Percentiles rank a stretch among this genome's conserved stretches.
Conservation (phyloP, 768 basidiomycete genomes). For the Naganishia randhawae region DNA sequence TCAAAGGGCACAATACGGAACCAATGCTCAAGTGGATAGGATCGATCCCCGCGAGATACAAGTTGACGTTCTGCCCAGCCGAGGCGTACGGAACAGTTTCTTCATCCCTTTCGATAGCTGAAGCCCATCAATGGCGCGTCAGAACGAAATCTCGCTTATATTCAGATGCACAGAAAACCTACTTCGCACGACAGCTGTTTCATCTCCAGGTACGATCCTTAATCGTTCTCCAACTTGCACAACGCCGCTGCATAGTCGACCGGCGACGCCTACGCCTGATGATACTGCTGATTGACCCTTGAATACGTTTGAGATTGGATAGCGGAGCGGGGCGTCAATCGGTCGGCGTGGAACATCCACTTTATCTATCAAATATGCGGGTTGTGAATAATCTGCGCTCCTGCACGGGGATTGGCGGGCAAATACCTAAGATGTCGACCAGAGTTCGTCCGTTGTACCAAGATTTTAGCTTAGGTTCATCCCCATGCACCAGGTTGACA, state of each 20-base stretch:
- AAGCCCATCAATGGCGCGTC: not conserved
- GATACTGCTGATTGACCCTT: constrained; percentile 73
- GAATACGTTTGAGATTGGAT: constrained; percentile 94
- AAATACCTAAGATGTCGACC: constrained; percentile 72
- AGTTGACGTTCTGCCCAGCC: constrained; percentile 81
- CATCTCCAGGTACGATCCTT: constrained; percentile 85
- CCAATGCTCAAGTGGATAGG: constrained; percentile 81
- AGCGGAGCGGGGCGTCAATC: constrained; percentile 68
- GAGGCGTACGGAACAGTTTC: constrained; percentile 76
- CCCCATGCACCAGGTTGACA: constrained; percentile 66
- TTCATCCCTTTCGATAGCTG: constrained; percentile 83
- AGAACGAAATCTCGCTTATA: not conserved
- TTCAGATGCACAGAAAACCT: constrained; percentile 30
- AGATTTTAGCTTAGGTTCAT: constrained; percentile 56
- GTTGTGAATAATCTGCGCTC: not conserved
- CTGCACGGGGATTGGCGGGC: not conserved
- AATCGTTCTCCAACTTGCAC: constrained; percentile 87
- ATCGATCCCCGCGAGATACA: constrained; percentile 79
- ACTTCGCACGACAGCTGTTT: constrained; percentile 70
- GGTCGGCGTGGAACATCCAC: constrained; percentile 77
- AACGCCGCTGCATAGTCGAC: constrained; percentile 78
- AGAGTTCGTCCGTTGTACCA: constrained; percentile 90
- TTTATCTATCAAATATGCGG: constrained; percentile 64
- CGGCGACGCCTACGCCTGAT: constrained; percentile 67
- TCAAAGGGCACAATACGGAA: constrained; percentile 75